Evolutionary conservation across 129 eudicot genomes (phyloP), one percentile per base, ranked within the genome.

Genomic region (Solidago caesia): DNA sequence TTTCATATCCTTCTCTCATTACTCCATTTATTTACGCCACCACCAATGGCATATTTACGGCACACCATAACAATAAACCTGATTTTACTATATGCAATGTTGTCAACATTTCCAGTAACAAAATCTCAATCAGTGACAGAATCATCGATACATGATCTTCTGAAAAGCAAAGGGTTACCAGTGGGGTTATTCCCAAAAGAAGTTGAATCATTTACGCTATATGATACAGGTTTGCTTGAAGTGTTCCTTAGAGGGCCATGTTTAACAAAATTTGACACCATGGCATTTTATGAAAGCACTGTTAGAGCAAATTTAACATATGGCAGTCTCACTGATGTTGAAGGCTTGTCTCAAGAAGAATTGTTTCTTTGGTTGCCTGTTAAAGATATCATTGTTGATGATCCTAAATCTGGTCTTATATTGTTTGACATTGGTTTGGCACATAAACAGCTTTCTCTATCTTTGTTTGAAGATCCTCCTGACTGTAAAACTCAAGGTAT

Each of bases 391-490:
- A 75, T 88, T 21, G 90, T 91, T 41, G 83, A 83, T 27, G 96
- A 91, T 70, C 97, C 92, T 1, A 75, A 74, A 39, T 91, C 97
- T 7, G 96, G 97, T 2, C 75, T 91, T 4, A 88, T 91, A 7
- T 73, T 88, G 25, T 73, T 91, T 10, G 86, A 91, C 48, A 91
- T 91, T 74, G 97, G 96, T 0, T 55, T 88, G 4, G 97, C 97
- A 45, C 78, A 88, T 8, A 91, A 91, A 48, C 97, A 91, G 73
- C 85, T 91, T 27, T 87, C 97, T 51, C 71, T 88, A 0, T 91
- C 97, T 1, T 67, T 86, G 27, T 91, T 91, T 76, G 92, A 88
- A 86, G 90, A 91, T 81, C 97, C 97, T n/a, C 97, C 89, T 2
- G 84, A 84, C 66, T 91, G 97, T 75, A 81, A 72, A 64, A 74